Conservation (phyloP, 495 filamentous ascomycete genomes). For the Immersiella caudata region DNA sequence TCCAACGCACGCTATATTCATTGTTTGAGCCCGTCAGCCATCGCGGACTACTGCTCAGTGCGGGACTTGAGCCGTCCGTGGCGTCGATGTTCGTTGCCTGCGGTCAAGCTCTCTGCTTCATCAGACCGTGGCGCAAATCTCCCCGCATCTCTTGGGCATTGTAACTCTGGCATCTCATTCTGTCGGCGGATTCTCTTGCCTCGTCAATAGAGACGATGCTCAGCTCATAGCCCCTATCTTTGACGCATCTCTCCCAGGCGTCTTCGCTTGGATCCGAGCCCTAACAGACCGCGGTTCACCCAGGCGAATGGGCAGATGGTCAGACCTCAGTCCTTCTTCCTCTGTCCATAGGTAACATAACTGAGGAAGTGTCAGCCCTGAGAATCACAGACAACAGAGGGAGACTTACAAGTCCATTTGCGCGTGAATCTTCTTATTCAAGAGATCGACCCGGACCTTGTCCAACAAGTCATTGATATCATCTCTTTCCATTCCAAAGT, state of each 20-base stretch:
- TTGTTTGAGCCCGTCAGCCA: neutral
- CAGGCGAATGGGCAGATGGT: neutral
- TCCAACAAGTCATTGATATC: neutral
- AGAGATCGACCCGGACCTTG: neutral
- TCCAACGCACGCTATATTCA: neutral
- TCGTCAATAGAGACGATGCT: too few species aligned
- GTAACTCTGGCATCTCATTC: too few species aligned
- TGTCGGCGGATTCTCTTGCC: too few species aligned
- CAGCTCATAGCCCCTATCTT: too few species aligned
- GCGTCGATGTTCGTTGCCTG: neutral
- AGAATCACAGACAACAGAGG: neutral
- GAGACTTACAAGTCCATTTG: constrained; percentile 1
- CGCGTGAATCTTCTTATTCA: neutral
- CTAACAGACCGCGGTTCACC: neutral
- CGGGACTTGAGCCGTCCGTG: neutral
- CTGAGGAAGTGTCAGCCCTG: neutral
- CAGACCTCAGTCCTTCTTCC: neutral
- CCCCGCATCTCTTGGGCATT: neutral
- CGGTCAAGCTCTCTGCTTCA: neutral
- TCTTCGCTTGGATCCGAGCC: too few species aligned
- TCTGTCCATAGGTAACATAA: constrained; percentile 2
- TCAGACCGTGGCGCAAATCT: neutral
- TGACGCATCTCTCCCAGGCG: too few species aligned
- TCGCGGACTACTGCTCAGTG: neutral
- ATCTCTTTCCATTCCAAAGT: neutral